These are phyloP conservation scores for Pythium utonaiense DNA, from an alignment of 352 stramenopile genomes.

Conservation along the genomic window DNA sequence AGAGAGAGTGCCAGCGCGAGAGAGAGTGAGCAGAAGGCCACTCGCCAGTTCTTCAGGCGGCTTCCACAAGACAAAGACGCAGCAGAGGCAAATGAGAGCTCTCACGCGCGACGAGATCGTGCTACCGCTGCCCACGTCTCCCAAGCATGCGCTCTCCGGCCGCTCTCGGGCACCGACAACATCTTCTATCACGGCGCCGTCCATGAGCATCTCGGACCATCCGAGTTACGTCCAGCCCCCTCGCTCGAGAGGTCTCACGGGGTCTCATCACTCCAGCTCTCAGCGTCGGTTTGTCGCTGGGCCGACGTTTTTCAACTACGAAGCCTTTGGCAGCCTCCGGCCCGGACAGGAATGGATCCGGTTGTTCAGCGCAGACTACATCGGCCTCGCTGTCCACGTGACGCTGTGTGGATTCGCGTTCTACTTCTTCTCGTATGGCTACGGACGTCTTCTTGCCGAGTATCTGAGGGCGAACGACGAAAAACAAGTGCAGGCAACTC, in stretches of 20 bases:
- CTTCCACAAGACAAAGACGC: background rate
- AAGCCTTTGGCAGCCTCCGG: slow-evolving; percentile 22
- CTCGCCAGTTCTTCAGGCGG: background rate
- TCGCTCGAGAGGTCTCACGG: background rate
- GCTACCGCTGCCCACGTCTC: slow-evolving; percentile 4
- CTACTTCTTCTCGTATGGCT: slow-evolving; percentile 20
- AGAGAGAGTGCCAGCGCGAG: too few species aligned
- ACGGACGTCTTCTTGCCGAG: slow-evolving; percentile 10
- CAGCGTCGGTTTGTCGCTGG: slow-evolving; percentile 21
- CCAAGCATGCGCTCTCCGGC: background rate
- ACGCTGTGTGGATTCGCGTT: slow-evolving; percentile 11
- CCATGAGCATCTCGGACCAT: slow-evolving; percentile 11
- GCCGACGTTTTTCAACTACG: slow-evolving; percentile 28
- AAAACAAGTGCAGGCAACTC: slow-evolving; percentile 12
- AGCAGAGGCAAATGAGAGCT: slow-evolving; percentile 2
- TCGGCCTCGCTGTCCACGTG: slow-evolving; percentile 17
- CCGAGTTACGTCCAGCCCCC: slow-evolving; percentile 5
- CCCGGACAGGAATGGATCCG: slow-evolving; percentile 3
- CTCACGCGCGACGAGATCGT: slow-evolving; percentile 5
- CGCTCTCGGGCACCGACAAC: slow-evolving; percentile 4
- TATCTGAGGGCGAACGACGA: slow-evolving; percentile 13
- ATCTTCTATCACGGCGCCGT: slow-evolving; percentile 11
- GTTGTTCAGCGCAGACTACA: slow-evolving; percentile 6
- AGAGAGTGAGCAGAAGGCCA: background rate
- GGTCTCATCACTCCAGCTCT: slow-evolving; percentile 7